Evolutionary conservation across 2,329 filamentous ascomycete species (phyloP).

Genomic region (Ilyonectria destructans): DNA sequence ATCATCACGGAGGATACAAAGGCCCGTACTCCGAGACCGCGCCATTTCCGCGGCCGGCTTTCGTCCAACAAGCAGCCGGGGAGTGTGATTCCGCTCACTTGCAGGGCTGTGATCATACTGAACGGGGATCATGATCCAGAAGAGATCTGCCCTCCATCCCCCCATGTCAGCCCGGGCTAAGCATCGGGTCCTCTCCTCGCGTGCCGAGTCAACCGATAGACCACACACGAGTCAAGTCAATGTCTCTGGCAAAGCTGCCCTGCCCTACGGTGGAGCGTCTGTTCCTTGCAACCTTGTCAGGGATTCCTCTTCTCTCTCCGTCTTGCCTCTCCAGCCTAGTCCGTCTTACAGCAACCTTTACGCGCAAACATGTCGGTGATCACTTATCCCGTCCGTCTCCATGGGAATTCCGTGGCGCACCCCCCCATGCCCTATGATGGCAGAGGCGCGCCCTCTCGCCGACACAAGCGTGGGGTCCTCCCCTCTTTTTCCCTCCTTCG

Average conservation of each 20-base stretch:
- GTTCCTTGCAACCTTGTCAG: background rate
- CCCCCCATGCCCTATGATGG: slow-evolving; percentile 1
- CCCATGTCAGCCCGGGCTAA: slow-evolving; percentile 13
- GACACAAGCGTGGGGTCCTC: slow-evolving; percentile 4
- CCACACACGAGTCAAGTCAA: background rate
- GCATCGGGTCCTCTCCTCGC: background rate
- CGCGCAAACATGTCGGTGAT: background rate
- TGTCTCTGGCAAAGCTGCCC: background rate
- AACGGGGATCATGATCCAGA: slow-evolving; percentile 2
- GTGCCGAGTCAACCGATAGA: slow-evolving; percentile 21
- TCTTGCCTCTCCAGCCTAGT: background rate
- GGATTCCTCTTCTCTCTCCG: background rate
- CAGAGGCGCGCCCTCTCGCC: background rate
- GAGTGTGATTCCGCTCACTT: background rate
- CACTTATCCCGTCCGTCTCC: background rate
- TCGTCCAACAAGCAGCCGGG: background rate
- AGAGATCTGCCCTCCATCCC: background rate
- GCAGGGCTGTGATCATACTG: background rate
- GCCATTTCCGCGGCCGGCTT: background rate
- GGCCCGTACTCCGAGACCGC: background rate
- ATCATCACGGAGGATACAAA: background rate
- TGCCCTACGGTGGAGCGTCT: background rate
- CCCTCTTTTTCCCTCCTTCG: background rate
- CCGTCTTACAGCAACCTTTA: background rate
- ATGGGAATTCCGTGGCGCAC: background rate